phyloP scores from a whole-genome alignment of 2,329 filamentous ascomycete species.

The Cordyceps tenuipes region DNA sequence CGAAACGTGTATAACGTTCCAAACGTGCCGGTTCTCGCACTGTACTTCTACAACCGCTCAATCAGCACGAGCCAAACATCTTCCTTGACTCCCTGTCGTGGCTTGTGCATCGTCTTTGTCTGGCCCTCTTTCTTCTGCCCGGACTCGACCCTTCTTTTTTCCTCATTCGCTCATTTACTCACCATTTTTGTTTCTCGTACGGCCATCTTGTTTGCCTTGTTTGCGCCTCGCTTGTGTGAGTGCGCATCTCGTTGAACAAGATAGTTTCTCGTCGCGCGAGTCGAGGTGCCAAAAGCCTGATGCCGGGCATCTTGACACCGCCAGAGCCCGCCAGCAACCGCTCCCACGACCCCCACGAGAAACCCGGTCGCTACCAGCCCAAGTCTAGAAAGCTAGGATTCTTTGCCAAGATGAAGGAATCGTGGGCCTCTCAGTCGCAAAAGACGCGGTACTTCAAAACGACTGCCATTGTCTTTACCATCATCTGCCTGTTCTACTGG shows the following conservation, averaged over 20 bases:
- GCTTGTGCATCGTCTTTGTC: background rate
- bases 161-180: background rate
- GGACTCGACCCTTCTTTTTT: background rate
- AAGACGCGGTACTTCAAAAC: conserved; percentile 59
- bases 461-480: conserved; percentile 49
- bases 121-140: background rate
- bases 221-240: conserved; percentile 13
- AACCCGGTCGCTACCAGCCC: conserved; percentile 50
- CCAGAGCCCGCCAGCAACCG: conserved; percentile 30
- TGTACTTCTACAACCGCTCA: background rate
- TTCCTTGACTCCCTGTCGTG: background rate
- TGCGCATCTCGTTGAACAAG: conserved; percentile 10
- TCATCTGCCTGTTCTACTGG: conserved; percentile 56
- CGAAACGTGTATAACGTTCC: too few species aligned
- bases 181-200: background rate
- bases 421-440: conserved; percentile 56
- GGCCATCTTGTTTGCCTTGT: conserved; percentile 7
- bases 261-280: conserved; percentile 9
- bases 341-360: conserved; percentile 55
- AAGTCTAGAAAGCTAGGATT: conserved; percentile 38
- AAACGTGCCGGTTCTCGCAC: background rate
- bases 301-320: conserved; percentile 10
- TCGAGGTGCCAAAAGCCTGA: conserved; percentile 11
- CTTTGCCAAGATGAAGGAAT: conserved; percentile 47
- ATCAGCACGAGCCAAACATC: background rate